Evolutionary conservation across 1,284 basidiomycete species (phyloP), one percentile per base, ranked within the genome.

Genomic region (Tetrapyrgos nigripes): DNA sequence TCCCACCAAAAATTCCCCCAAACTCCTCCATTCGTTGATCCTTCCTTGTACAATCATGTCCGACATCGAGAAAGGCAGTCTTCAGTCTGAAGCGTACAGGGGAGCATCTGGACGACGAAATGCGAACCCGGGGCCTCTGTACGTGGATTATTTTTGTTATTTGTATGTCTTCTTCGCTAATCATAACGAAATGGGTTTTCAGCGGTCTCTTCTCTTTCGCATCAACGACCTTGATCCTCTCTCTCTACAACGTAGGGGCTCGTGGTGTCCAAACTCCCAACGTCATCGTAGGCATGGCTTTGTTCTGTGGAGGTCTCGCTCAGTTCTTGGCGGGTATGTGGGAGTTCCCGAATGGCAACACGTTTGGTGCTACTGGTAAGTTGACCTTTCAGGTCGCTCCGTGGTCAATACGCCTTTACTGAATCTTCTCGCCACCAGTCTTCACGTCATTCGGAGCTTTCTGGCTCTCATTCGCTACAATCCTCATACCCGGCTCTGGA

Each of bases 391-490:
- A n/a, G n/a, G n/a, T n/a, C n/a, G n/a, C n/a, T n/a, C n/a, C n/a
- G n/a, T n/a, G n/a, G n/a, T n/a, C n/a, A n/a, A n/a, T n/a, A n/a
- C n/a, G n/a, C n/a, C n/a, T n/a, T n/a, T n/a, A n/a, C n/a, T n/a
- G n/a, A n/a, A n/a, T 49, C 57, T 47, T 58, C 55, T 33, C 8
- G 31, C 14, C 14, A 8, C 9, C 83, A 82, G 95, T 92, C 0
- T 94, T 95, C 80, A 79, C 88, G 0, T 88, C 87, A 1, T 96
- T 91, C 66, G 93, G 92, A 57, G 87, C 86, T 1, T 95, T 94
- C 80, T 94, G 92, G 92, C 76, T 93, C 74, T 92, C 90, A 3
- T 93, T 86, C 57, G 89, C 83, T 8, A 79, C 83, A 0, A 83
- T 91, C 61, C 74, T 87, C 67, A 82, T 89, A 61, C 92, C 91